Evolutionary conservation across 148 eudicot species (phyloP).

Genomic region (Nepenthes mirabilis): DNA sequence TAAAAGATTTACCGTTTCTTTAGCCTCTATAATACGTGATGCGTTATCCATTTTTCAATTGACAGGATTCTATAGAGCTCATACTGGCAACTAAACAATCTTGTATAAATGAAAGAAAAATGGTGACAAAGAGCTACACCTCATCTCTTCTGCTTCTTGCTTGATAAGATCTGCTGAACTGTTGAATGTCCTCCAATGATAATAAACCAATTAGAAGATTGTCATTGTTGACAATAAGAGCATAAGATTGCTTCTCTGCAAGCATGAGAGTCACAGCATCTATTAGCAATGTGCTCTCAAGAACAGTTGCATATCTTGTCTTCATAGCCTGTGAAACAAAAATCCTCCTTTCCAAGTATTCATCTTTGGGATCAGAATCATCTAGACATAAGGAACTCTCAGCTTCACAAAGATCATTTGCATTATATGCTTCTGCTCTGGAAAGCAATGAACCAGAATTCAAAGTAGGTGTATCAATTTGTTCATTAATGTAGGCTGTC

Average conservation of each 20-base stretch:
- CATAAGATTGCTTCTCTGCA: slow-evolving; percentile 66
- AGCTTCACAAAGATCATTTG: slow-evolving; percentile 35
- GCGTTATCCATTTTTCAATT: no score
- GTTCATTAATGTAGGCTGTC: slow-evolving; percentile 6
- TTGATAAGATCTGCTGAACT: slow-evolving; percentile 34
- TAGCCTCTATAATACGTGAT: no score
- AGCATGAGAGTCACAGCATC: slow-evolving; percentile 69
- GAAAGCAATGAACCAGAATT: slow-evolving; percentile 8
- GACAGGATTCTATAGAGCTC: no score
- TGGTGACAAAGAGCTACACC: slow-evolving; percentile 19
- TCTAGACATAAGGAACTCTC: slow-evolving; percentile 55
- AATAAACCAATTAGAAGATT: slow-evolving; percentile 38
- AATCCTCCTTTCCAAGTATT: slow-evolving; percentile 38
- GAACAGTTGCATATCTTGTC: slow-evolving; percentile 49
- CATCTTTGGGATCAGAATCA: slow-evolving; percentile 26
- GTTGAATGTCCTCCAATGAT: slow-evolving; percentile 49
- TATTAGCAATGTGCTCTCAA: slow-evolving; percentile 31
- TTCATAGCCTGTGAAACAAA: slow-evolving; percentile 85
- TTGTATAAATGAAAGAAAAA: background rate
- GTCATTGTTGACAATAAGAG: slow-evolving; percentile 47
- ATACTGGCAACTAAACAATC: background rate
- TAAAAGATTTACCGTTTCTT: no score
- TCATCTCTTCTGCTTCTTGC: slow-evolving; percentile 28
- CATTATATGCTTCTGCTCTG: slow-evolving; percentile 10
- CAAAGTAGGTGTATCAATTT: slow-evolving; percentile 15